A percentile compares a stretch with the other conserved stretches of the same genome.
Conservation (phyloP, 2,329 filamentous ascomycete species). For the Sarocladiaceae sp. region DNA sequence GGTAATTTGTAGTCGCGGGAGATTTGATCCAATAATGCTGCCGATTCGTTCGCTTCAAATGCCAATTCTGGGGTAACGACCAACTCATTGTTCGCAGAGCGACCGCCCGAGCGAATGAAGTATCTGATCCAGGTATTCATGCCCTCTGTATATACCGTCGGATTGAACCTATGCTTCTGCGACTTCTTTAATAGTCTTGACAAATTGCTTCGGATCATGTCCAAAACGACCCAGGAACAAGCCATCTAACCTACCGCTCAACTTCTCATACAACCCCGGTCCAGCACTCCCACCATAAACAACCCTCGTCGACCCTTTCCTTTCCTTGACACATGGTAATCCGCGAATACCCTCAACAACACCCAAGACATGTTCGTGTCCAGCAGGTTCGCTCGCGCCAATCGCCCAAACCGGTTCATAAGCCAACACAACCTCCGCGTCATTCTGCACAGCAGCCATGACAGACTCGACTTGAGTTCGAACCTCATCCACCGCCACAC, state of each 20-base stretch:
- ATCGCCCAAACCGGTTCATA: constrained; percentile 93
- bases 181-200: constrained; percentile 69
- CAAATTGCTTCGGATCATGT: constrained; percentile 69
- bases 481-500: constrained; percentile 62
- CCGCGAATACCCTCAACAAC: constrained; percentile 62
- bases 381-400: constrained; percentile 67
- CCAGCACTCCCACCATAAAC: constrained; percentile 82
- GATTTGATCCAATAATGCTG: too few species aligned
- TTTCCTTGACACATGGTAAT: constrained; percentile 43
- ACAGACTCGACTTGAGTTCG: constrained; percentile 64
- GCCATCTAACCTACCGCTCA: constrained; percentile 64
- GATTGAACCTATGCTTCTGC: constrained; percentile 24
- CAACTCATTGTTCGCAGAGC: too few species aligned
- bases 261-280: constrained; percentile 66
- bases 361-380: constrained; percentile 65
- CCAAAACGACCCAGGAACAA: constrained; percentile 79
- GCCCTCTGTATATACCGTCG: neutral
- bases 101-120: too few species aligned
- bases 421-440: constrained; percentile 69
- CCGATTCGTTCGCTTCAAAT: too few species aligned
- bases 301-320: constrained; percentile 60
- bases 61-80: too few species aligned
- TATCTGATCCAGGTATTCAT: neutral
- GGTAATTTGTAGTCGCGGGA: too few species aligned
- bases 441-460: constrained; percentile 53